Evolutionary conservation across 2,329 filamentous ascomycete genomes (phyloP).

Genomic region (Colletotrichum liriopes): DNA sequence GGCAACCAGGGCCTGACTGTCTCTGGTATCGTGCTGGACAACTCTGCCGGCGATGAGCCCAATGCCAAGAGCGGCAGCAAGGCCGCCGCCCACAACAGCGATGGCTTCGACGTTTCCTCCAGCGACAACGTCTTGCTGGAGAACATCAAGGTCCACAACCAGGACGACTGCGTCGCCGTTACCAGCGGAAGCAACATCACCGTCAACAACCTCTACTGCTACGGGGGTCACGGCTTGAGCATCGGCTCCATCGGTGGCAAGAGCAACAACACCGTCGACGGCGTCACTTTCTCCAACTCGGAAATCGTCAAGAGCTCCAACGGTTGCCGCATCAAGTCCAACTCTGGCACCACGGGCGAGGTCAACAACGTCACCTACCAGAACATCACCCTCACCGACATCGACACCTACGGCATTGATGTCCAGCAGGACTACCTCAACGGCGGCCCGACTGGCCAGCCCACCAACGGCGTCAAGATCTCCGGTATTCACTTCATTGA

Average conservation of each 20-base stretch:
- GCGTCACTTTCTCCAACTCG: slow-evolving; percentile 58
- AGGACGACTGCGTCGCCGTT: slow-evolving; percentile 62
- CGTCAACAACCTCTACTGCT: slow-evolving; percentile 60
- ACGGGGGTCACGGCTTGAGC: slow-evolving; percentile 62
- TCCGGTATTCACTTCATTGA: slow-evolving; percentile 32
- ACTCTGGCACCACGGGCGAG: slow-evolving; percentile 55
- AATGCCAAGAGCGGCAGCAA: slow-evolving; percentile 30
- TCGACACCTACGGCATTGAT: slow-evolving; percentile 38
- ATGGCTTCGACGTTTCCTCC: slow-evolving; percentile 60
- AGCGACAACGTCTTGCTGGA: slow-evolving; percentile 55
- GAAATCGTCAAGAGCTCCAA: slow-evolving; percentile 60
- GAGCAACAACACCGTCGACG: slow-evolving; percentile 57
- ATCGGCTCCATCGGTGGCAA: slow-evolving; percentile 62
- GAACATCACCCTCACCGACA: slow-evolving; percentile 46
- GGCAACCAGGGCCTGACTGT: slow-evolving; percentile 34
- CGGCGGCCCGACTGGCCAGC: slow-evolving; percentile 36
- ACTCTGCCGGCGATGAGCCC: slow-evolving; percentile 38
- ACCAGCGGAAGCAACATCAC: slow-evolving; percentile 59
- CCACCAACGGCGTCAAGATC: slow-evolving; percentile 39
- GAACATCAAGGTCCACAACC: slow-evolving; percentile 56
- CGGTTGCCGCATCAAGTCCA: slow-evolving; percentile 63
- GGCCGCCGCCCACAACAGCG: slow-evolving; percentile 57
- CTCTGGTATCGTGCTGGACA: slow-evolving; percentile 29
- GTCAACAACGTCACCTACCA: slow-evolving; percentile 61
- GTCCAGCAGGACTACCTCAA: slow-evolving; percentile 43